Base-by-base conservation (phyloP, 2,329 filamentous ascomycete species). In the Nemania abortiva region DNA sequence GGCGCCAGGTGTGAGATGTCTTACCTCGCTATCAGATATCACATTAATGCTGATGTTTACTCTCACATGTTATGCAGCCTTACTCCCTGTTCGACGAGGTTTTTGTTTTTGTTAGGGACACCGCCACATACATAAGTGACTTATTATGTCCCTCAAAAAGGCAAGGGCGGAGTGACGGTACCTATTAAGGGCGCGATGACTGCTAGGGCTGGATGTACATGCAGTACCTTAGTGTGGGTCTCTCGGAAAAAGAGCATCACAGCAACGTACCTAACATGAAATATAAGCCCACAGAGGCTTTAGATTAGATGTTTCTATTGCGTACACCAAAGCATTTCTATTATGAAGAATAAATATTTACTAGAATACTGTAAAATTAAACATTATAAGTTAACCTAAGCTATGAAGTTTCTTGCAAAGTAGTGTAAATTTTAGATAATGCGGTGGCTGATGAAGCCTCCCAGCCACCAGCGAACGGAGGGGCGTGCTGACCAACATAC, bases 401-500 rank as follows among this genome's bases (percentile, higher is more conserved):
- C 31, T 34, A 34, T 34, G 39, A 42, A 42, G 10, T 7, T 42
- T 29, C 15, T 1, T 18, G 22, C 55, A 58, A 37, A 45, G 27
- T 6, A 45, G 13, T 13, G 20, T 56, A 2, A n/a, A 24, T 3
- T 15, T n/a, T 42, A 27, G 11, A 49, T 49, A 55, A 57, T 57
- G 56, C 63, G 62, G 68, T 70, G 70, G 68, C 68, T 70, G 63
- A 56, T 66, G 58, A 54, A 47, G 22, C 29, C 45, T 63, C 66
- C 70, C 70, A 72, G 70, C 70, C 70, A 72, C 70, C 65, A 34
- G 42, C 18, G 59, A 47, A 62, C 22, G 15, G 65, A 65, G 45
- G 29, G 60, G 31, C 49, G 58, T 55, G 70, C 70, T 72, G 68
- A 72, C 70, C 68, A 72, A 70, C 69, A 37, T 63, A 71, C 69